phyloP scores from a whole-genome alignment of 2,329 filamentous ascomycete species.

The Truncatella angustata region DNA sequence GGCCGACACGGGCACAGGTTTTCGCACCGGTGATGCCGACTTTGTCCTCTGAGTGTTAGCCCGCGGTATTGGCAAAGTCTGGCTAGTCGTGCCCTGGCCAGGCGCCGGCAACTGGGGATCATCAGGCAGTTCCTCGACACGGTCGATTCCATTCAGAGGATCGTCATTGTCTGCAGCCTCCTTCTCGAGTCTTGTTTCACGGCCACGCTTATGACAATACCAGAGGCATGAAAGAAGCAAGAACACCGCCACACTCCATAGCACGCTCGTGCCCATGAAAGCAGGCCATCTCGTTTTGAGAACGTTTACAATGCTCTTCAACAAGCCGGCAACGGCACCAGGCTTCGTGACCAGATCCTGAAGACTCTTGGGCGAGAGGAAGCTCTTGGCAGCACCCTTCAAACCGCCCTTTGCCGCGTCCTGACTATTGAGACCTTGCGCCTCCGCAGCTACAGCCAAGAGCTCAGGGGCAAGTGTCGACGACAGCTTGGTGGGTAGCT shows the following conservation, averaged over 20 bases:
- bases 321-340: slow-evolving; percentile 78
- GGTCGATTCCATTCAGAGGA: slow-evolving; percentile 34
- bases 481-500: slow-evolving; percentile 79
- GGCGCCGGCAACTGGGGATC: slow-evolving; percentile 39
- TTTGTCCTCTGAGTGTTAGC: background rate
- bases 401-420: slow-evolving; percentile 40
- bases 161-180: slow-evolving; percentile 43
- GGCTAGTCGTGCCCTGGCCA: background rate
- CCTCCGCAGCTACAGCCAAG: slow-evolving; percentile 74
- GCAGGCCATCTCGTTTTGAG: slow-evolving; percentile 86
- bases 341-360: slow-evolving; percentile 82
- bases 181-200: slow-evolving; percentile 74
- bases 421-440: slow-evolving; percentile 62
- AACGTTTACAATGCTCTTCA: slow-evolving; percentile 88
- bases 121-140: slow-evolving; percentile 50
- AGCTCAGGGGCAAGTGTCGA: slow-evolving; percentile 76
- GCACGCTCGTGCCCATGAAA: slow-evolving; percentile 84
- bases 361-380: slow-evolving; percentile 69
- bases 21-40: background rate
- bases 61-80: background rate
- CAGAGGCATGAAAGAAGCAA: slow-evolving; percentile 90
- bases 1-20: background rate
- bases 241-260: slow-evolving; percentile 87
- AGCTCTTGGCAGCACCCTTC: slow-evolving; percentile 62
- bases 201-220: slow-evolving; percentile 96